Base-by-base conservation (phyloP, 2,329 filamentous ascomycete genomes). In the Niveomyces coronatus region DNA sequence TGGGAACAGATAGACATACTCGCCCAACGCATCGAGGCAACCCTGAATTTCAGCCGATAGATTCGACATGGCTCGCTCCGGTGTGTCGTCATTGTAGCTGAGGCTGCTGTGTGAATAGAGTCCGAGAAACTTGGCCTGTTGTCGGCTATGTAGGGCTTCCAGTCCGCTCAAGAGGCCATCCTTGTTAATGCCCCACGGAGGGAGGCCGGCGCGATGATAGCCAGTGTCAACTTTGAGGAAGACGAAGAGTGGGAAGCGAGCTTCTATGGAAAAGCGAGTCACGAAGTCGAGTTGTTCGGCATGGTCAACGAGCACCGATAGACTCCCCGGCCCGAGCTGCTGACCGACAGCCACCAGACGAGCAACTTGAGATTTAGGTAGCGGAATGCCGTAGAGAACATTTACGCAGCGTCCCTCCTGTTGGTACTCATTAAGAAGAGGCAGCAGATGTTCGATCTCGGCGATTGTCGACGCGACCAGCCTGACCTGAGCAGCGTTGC, bases 181-280 rank as follows among this genome's bases (percentile, higher is more conserved):
- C 14, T 58, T 55, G 16, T 58, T 54, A 19, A 75, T 55, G 1
- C 53, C 53, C 0, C 53, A 44, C 0, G 70, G 64, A 0, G 61
- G 55, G 0, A 80, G 50, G 0, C 78, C 78, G 1, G 78, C 76
- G 3, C 78, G 70, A 44, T 76, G 70, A 48, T 79, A 76, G 1
- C 77, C 77, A 0, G 74, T 74, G 44, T 82, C 78, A 0, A 81
- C 66, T 42, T 81, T 80, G 27, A 81, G 49, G 31, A 70, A 79
- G 2, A 77, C 57, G 0, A 63, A 50, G 37, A 35, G 60, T 51
- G 33, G 54, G 45, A 35, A 58, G 3, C 47, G 41, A 1, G 47
- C 45, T 3, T 53, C 45, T 2, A 57, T 49, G 2, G 53, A 49
- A 2, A 63, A 57, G 2, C 65, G 50, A 1, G 18, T 29, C 1